These are phyloP conservation scores for Alternaria angustiovoidea DNA, from an alignment of 2,329 filamentous ascomycete genomes.

Conservation along the genomic window DNA sequence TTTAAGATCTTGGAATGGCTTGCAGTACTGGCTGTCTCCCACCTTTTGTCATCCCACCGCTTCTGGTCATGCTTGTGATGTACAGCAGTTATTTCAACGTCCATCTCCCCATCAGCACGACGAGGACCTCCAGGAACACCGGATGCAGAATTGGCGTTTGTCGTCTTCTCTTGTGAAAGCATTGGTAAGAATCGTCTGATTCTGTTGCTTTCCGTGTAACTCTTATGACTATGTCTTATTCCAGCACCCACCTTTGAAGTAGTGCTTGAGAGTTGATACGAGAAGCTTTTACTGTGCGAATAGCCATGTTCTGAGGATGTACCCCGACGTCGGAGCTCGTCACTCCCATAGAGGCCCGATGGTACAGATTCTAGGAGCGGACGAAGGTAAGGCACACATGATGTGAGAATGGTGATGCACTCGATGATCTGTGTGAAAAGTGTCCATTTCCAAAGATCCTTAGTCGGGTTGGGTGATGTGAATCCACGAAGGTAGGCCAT, in stretches of 20 bases:
- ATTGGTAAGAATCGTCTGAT: slow-evolving; percentile 43
- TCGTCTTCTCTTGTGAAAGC: slow-evolving; percentile 38
- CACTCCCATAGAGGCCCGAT: slow-evolving; percentile 45
- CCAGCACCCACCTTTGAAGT: slow-evolving; percentile 13
- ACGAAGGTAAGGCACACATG: slow-evolving; percentile 47
- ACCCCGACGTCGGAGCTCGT: slow-evolving; percentile 43
- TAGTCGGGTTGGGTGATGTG: slow-evolving; percentile 36
- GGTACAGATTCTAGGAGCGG: slow-evolving; percentile 45
- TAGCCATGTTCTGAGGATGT: slow-evolving; percentile 41
- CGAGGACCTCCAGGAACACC: slow-evolving; percentile 44
- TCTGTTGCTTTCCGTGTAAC: slow-evolving; percentile 23
- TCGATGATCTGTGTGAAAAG: slow-evolving; percentile 44
- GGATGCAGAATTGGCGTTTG: slow-evolving; percentile 45
- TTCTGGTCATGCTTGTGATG: slow-evolving; percentile 16
- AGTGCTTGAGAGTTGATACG: slow-evolving; percentile 41
- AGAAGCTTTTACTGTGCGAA: slow-evolving; percentile 36
- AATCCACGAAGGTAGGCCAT: slow-evolving; percentile 41
- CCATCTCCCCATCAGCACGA: slow-evolving; percentile 40
- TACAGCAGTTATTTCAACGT: slow-evolving; percentile 42
- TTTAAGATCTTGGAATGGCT: slow-evolving; percentile 48
- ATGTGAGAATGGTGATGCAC: slow-evolving; percentile 48
- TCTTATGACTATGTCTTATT: slow-evolving; percentile 25
- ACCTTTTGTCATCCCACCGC: slow-evolving; percentile 30
- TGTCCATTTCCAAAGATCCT: slow-evolving; percentile 47
- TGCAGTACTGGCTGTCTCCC: slow-evolving; percentile 45